Evolutionary conservation across 331 rosid species (phyloP).

Genomic region (Prunus yedoensis): DNA sequence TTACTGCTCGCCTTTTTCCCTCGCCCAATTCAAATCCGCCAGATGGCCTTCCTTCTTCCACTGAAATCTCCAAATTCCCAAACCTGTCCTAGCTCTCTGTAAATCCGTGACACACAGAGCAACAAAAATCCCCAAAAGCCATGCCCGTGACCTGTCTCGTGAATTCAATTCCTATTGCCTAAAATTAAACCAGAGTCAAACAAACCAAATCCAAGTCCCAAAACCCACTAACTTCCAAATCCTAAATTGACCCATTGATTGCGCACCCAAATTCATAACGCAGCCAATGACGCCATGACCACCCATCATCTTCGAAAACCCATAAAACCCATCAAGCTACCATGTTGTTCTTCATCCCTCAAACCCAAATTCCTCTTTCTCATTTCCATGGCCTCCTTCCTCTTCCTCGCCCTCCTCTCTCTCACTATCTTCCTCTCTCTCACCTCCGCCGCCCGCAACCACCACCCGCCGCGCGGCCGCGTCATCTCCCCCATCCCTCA

Average conservation of each 20-base stretch:
- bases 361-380: constrained; percentile 40
- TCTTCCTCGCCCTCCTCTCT: constrained; percentile 30
- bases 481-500: neutral
- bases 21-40: too few species aligned
- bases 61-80: too few species aligned
- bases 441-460: constrained; percentile 49
- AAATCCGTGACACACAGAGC: too few species aligned
- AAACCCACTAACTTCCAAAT: neutral
- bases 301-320: constrained; percentile 16
- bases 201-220: neutral
- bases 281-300: neutral
- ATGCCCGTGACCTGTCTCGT: too few species aligned
- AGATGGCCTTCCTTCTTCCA: too few species aligned
- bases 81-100: too few species aligned
- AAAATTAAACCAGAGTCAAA: neutral
- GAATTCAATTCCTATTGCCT: too few species aligned
- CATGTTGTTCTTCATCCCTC: constrained; percentile 15
- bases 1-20: too few species aligned
- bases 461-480: neutral
- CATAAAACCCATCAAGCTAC: constrained; percentile 16
- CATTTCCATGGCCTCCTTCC: constrained; percentile 57
- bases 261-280: neutral
- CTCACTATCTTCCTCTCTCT: constrained; percentile 39
- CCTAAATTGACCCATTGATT: neutral
- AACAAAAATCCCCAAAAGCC: too few species aligned